A percentile compares a stretch with the other conserved stretches of the same genome.
phyloP scores from a whole-genome alignment of 2,329 filamentous ascomycete genomes.

The Purpureocillium lavendulum region DNA sequence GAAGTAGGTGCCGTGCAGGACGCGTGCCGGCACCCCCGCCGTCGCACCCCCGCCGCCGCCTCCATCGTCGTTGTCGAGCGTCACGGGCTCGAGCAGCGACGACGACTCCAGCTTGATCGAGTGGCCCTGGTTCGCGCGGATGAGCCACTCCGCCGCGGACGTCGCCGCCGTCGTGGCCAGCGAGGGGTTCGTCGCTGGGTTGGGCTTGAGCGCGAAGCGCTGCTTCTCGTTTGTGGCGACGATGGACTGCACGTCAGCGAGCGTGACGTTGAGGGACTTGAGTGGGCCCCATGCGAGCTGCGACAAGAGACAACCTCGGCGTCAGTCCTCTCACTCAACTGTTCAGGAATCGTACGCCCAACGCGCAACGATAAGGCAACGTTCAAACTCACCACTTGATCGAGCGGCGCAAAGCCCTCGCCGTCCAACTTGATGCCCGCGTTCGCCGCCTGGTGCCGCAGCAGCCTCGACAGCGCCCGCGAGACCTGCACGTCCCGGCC shows the following conservation, averaged over 20 bases:
- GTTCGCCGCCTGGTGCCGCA: constrained; percentile 48
- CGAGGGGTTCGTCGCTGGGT: constrained; percentile 14
- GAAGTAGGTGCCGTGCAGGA: constrained; percentile 87
- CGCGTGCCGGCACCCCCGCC: constrained; percentile 49
- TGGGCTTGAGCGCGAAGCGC: constrained; percentile 71
- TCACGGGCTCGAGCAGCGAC: constrained; percentile 61
- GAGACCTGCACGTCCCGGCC: constrained; percentile 40
- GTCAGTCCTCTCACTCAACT: too few relatives aligned
- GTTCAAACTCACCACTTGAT: constrained; percentile 44
- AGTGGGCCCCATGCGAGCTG: constrained; percentile 51
- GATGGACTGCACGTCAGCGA: constrained; percentile 61
- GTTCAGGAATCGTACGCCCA: too few relatives aligned
- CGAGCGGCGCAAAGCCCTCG: constrained; percentile 51
- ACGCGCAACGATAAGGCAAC: too few relatives aligned
- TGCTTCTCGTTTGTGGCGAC: constrained; percentile 81
- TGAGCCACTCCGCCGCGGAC: constrained; percentile 64
- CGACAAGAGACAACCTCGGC: too few relatives aligned
- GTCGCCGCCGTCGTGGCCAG: constrained; percentile 14
- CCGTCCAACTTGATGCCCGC: constrained; percentile 49
- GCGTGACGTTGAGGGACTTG: constrained; percentile 61
- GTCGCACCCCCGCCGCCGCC: too few relatives aligned
- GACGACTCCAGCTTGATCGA: constrained; percentile 69
- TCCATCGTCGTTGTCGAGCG: too few relatives aligned
- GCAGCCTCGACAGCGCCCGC: constrained; percentile 43
- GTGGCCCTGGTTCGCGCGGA: constrained; percentile 94